Conservation (phyloP, 139 green algal species). For the Chlorella sp. region DNA sequence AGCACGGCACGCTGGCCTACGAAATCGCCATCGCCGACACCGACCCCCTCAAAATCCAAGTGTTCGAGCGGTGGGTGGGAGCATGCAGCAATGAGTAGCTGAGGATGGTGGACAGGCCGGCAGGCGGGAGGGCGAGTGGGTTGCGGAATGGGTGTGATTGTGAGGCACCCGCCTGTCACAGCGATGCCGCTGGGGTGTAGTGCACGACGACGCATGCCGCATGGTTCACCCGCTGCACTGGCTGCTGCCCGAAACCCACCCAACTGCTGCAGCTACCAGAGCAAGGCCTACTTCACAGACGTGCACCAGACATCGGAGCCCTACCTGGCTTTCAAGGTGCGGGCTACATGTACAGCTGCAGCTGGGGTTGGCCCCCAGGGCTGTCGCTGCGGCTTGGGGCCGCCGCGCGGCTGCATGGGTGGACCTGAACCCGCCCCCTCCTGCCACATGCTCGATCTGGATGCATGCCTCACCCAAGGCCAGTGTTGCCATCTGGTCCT, state of each 20-base stretch:
- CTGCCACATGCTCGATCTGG: no score
- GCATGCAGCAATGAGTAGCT: background rate
- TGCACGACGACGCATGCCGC: no score
- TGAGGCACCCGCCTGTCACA: background rate
- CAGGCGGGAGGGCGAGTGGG: background rate
- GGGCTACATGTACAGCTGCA: no score
- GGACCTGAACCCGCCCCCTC: no score
- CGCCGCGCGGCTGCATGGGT: no score
- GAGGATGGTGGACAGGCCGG: background rate
- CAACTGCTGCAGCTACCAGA: slow-evolving; percentile 20
- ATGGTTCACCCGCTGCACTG: no score
- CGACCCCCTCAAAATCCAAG: slow-evolving; percentile 29
- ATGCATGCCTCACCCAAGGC: no score
- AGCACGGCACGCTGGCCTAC: slow-evolving; percentile 34
- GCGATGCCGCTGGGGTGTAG: no score
- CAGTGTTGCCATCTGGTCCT: no score
- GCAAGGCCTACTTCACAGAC: slow-evolving; percentile 21
- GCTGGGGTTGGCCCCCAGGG: no score
- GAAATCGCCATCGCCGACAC: slow-evolving; percentile 38
- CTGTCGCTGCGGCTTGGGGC: no score
- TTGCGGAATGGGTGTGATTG: background rate
- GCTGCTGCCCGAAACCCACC: background rate
- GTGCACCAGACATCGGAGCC: slow-evolving; percentile 16
- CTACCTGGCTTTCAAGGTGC: slow-evolving; percentile 33
- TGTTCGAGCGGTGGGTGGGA: slow-evolving; percentile 37